Evolutionary conservation across 2,329 filamentous ascomycete genomes (phyloP), one percentile per base, ranked within the genome.

Genomic region (Huntiella abstrusa): DNA sequence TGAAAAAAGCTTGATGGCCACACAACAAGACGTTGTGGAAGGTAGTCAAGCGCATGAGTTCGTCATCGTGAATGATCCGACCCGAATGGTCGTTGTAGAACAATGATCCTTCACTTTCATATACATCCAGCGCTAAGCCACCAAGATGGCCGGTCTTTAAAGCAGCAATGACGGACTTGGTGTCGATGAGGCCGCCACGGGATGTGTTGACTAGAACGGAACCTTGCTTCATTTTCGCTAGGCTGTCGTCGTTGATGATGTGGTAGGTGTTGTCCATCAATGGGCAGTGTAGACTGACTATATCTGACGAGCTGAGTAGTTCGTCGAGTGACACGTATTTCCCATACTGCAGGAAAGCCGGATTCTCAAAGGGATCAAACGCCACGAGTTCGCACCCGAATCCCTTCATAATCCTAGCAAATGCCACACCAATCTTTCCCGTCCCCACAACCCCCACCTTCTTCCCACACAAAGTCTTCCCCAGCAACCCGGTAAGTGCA

Each of bases 1-100:
- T 81, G 54, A 82, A 77, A 60, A 81, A 82, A 1, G 73, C 77
- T 62, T 81, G 77, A 53, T 82, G 77, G 0, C 77, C 76, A 52
- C 70, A 77, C 49, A 82, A 62, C 39, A 82, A 57, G 3, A 79
- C 77, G 51, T 81, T 81, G 49, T 69, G 77, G 54, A 81, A 81
- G 1, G 75, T 80, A 60, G 77, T 72, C 51, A 82, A 59, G 4
- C 77, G 68, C 68, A 76, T 77, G 39, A 82, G 62, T 47, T 70
- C 64, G 53, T 81, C 76, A 54, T 82, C 77, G 42, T 80, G 64
- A 51, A 80, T 77, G 53, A 80, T 75, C 51, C 76, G 68, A 11
- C 64, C 67, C 4, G 73, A 77, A 54, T 77, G 73, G 52, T 80
- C 76, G 53, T 72, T 67, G 57, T 80, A 80, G 55, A 81, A 81